Evolutionary conservation across 2,329 filamentous ascomycete species (phyloP).

Genomic region (Didymellaceae sp.): DNA sequence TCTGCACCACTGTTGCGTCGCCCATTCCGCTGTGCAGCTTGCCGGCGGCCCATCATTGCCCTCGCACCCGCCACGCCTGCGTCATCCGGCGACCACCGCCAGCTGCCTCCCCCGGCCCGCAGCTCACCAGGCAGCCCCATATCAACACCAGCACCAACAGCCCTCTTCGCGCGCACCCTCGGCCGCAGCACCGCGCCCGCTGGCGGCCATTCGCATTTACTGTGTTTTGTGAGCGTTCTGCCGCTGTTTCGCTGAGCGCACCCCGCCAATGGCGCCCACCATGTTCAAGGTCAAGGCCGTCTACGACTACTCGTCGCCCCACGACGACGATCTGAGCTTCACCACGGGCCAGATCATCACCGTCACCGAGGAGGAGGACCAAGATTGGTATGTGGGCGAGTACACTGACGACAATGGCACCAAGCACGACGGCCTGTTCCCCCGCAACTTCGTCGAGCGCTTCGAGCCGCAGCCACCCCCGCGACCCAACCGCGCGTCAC

Average conservation of each 20-base stretch:
- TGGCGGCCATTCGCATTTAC: background rate
- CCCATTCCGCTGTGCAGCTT: constrained; percentile 11
- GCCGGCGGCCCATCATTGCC: background rate
- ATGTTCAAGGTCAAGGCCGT: constrained; percentile 92
- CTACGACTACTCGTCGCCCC: constrained; percentile 90
- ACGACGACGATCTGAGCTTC: constrained; percentile 95
- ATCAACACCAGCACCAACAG: background rate
- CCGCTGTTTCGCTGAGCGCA: constrained; percentile 4
- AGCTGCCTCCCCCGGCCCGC: constrained; percentile 2
- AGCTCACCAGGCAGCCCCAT: background rate
- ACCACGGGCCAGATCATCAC: constrained; percentile 85
- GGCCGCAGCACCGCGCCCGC: background rate
- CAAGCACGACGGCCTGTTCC: constrained; percentile 87
- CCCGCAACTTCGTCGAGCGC: constrained; percentile 95
- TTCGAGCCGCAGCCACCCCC: constrained; percentile 91
- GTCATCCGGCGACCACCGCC: constrained; percentile 11
- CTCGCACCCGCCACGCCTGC: background rate
- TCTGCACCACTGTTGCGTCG: constrained; percentile 18
- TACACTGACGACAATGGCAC: constrained; percentile 78
- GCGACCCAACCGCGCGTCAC: constrained; percentile 74
- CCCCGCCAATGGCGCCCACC: constrained; percentile 18
- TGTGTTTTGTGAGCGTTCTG: background rate
- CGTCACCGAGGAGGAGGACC: constrained; percentile 89
- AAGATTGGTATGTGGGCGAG: constrained; percentile 91
- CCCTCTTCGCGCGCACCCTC: background rate